Percentiles rank a stretch among this genome's conserved stretches.
phyloP scores from a whole-genome alignment of 352 stramenopile species.

The Phytophthora citrophthora region DNA sequence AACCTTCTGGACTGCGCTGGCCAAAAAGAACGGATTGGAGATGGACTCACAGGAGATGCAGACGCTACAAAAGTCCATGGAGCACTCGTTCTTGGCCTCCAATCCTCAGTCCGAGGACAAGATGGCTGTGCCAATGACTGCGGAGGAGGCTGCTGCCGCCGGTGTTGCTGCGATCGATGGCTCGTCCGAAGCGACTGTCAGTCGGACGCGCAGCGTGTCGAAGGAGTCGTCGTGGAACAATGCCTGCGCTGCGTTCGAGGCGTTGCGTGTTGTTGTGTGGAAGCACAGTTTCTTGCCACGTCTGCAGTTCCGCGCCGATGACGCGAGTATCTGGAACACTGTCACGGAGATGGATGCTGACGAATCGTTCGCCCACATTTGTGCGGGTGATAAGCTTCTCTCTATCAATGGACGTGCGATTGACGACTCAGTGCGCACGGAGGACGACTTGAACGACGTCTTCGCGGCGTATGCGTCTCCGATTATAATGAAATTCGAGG shows the following conservation, averaged over 20 bases:
- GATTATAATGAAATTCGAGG: slow-evolving; percentile 88
- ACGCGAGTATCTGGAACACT: slow-evolving; percentile 62
- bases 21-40: slow-evolving; percentile 68
- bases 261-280: slow-evolving; percentile 85
- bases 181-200: slow-evolving; percentile 17
- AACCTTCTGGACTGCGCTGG: slow-evolving; percentile 62
- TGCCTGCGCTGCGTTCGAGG: slow-evolving; percentile 71
- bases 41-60: slow-evolving; percentile 52
- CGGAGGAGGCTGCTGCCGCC: slow-evolving; percentile 16
- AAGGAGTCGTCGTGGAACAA: slow-evolving; percentile 90
- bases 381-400: slow-evolving; percentile 67
- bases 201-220: slow-evolving; percentile 52
- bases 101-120: slow-evolving; percentile 84
- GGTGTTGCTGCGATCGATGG: slow-evolving; percentile 34
- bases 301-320: slow-evolving; percentile 62
- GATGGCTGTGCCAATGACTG: slow-evolving; percentile 36
- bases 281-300: slow-evolving; percentile 87
- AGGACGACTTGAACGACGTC: slow-evolving; percentile 77
- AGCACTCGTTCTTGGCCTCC: slow-evolving; percentile 48
- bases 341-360: slow-evolving; percentile 78
- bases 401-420: slow-evolving; percentile 81
- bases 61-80: slow-evolving; percentile 56
- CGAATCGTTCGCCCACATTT: slow-evolving; percentile 83
- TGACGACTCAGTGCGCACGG: slow-evolving; percentile 61
- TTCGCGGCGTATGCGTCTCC: slow-evolving; percentile 76